These are phyloP conservation scores for Lycium ferocissimum DNA, from an alignment of 257 asterid species.

Conservation along the genomic window DNA sequence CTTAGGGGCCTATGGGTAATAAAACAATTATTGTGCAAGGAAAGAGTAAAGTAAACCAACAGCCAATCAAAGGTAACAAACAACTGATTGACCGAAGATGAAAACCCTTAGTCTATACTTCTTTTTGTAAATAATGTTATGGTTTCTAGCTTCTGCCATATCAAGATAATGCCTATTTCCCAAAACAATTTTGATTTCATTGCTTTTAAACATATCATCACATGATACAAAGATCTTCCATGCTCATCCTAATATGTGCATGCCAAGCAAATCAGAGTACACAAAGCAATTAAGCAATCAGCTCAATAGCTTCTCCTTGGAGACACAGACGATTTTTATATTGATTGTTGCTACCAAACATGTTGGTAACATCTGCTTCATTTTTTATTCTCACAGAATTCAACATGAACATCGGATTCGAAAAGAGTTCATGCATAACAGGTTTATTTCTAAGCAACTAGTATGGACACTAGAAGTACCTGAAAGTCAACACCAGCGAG, in stretches of 20 bases:
- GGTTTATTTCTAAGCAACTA: conserved; percentile 8
- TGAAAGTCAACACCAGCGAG: conserved; percentile 95
- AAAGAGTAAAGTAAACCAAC: background rate
- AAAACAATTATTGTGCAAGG: background rate
- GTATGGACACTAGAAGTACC: conserved; percentile 49
- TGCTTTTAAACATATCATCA: background rate
- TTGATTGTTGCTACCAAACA: too few relatives aligned
- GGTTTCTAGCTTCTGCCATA: conserved; percentile 11
- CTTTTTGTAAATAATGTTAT: background rate
- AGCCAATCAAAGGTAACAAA: background rate
- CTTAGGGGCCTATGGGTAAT: background rate
- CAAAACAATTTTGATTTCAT: background rate
- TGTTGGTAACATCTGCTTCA: too few relatives aligned
- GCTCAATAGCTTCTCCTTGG: background rate
- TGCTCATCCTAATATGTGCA: background rate
- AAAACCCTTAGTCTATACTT: background rate
- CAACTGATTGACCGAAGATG: background rate
- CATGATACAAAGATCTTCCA: too few relatives aligned
- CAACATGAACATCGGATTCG: background rate
- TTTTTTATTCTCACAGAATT: background rate
- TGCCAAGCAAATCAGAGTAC: background rate
- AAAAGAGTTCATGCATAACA: conserved; percentile 17
- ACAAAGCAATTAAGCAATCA: background rate
- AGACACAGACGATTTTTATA: background rate
- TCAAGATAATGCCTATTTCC: background rate